These are phyloP conservation scores for Orbilia oligospora DNA, from an alignment of 2,329 filamentous ascomycete species.

Conservation along the genomic window DNA sequence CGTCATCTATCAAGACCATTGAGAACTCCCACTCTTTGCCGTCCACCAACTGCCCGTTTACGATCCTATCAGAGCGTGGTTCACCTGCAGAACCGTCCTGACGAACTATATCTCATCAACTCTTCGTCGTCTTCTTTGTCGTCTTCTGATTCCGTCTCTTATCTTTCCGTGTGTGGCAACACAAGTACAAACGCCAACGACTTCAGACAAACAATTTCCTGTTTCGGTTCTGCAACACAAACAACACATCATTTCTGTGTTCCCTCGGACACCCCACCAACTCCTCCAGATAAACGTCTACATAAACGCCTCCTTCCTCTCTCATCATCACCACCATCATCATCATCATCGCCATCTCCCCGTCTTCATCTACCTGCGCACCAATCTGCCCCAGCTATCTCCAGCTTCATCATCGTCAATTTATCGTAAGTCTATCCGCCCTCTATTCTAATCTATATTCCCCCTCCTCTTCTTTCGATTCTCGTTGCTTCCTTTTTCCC, in stretches of 20 bases:
- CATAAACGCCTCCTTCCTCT: not conserved
- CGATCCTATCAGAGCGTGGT: not conserved
- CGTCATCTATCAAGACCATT: not conserved
- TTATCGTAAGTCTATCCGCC: not conserved
- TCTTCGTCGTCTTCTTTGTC: not conserved
- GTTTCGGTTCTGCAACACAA: slow-evolving; percentile 53
- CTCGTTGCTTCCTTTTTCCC: not conserved
- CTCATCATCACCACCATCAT: not conserved
- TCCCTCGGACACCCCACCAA: slow-evolving; percentile 24
- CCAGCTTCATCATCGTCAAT: slow-evolving; percentile 10
- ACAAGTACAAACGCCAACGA: not conserved
- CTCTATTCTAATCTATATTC: not conserved
- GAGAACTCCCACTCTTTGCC: slow-evolving; percentile 3
- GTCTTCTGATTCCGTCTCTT: not conserved
- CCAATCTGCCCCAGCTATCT: not conserved
- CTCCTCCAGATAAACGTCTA: not conserved
- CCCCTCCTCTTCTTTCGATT: slow-evolving; percentile 8
- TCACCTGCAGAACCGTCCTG: too few species aligned
- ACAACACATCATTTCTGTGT: slow-evolving; percentile 43
- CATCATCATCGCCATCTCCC: slow-evolving; percentile 6
- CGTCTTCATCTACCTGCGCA: slow-evolving; percentile 10
- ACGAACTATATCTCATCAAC: not conserved
- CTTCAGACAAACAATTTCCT: slow-evolving; percentile 41
- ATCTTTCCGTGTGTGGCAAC: slow-evolving; percentile 1
- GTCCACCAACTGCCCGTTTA: not conserved